Base-by-base conservation (phyloP, 768 basidiomycete genomes). In the Agrocybe pediades region DNA sequence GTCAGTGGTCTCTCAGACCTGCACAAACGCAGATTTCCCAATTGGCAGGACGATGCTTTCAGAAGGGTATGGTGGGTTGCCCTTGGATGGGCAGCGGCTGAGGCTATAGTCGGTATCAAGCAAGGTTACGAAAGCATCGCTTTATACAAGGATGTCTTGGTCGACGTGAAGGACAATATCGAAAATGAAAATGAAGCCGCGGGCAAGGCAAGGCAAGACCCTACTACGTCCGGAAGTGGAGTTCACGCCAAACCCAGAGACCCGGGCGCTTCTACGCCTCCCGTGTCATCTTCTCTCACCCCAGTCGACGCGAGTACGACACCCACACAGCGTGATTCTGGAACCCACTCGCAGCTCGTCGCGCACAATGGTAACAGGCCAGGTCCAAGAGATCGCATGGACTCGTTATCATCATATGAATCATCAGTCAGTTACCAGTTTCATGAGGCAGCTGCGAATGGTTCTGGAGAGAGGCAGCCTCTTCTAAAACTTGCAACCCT, bases 31-130 rank as follows among this genome's bases (percentile, higher is more conserved):
- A 65, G 74, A 45, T 71, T 67, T 26, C 78, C 85, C 39, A 83
- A 80, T 7, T 86, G 81, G 75, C 71, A 68, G 51, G 82, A 74
- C 67, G 66, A 53, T 76, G 80, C 82, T 3, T 93, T 93, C 71
- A 65, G 70, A 19, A 76, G 82, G 25, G 81, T 88, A 3, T 92
- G 90, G 89, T 90, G 86, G 85, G 70, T 90, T 30, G 86, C 87
- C 2, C 73, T 92, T 2, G 87, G 88, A 0, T 90, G 86, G 86
- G 86, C 88, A 11, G 69, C 80, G 6, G 86, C 84, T 3, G 91
- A 90, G 58, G 85, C 85, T 4, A 57, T 79, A 19, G 82, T 84
- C 1, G 81, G 83, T 4, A 76, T 92, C 47, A 71, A 73, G 49
- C 90, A 92, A 65, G 88, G 88, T 8, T 93, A 90, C 62, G 80